Base-by-base conservation (phyloP, 805 yeast species). In the Teunomyces stri region DNA sequence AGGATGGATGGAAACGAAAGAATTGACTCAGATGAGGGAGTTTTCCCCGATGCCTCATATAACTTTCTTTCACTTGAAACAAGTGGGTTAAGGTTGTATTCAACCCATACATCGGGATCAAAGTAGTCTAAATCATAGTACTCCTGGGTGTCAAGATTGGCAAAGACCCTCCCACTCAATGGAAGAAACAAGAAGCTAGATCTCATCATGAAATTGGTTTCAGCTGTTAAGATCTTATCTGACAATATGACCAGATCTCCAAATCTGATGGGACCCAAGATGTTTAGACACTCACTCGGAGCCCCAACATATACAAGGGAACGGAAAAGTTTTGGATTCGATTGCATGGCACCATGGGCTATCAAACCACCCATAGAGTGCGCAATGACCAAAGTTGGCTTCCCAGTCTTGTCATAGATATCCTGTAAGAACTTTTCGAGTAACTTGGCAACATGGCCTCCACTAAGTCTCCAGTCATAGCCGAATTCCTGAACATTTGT, bases 281-380 rank as follows among this genome's bases (percentile, higher is more conserved):
- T 87, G 60, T 89, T 89, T 9, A 90, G 81, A 64, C 96, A 89
- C 58, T 87, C 88, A 18, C 84, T 73, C 2, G 97, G 97, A 0
- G 82, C 77, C 1, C 97, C 97, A 11, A 81, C 92, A 58, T 89
- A 91, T 2, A 91, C 65, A 0, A 91, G 55, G 1, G 94, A 92
- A 50, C 91, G 73, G 57, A 91, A 78, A 37, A 89, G 63, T 11
- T 77, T 67, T 0, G 96, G 90, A 49, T 81, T 77, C 44, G 70
- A 69, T 45, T 85, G 86, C 74, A 91, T 70, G 0, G 86, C 89
- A 47, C 85, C 84, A 60, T 89, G 96, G 0, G 96, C 82, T 5
- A 91, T 77, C 29, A 91, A 61, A 0, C 97, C 97, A 45, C 97
- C 97, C 97, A 91, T 90, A 0, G 96, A 89, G 63, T 91, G 97